Conservation (phyloP, 805 yeast species). For the Yamadazyma akitaensis region DNA sequence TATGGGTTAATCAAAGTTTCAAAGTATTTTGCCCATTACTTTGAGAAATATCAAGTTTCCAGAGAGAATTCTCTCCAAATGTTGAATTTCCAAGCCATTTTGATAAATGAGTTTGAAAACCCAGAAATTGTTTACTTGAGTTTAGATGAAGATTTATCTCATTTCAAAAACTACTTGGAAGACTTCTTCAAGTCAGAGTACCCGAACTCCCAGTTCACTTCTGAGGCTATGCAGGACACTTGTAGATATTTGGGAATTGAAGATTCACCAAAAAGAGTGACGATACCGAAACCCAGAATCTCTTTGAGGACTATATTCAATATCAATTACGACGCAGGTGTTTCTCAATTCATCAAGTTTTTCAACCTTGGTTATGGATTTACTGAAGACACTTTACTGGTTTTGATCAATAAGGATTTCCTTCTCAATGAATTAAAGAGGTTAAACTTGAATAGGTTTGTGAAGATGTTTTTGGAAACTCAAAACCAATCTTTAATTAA, state of each 20-base stretch:
- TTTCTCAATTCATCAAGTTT: conserved; percentile 21
- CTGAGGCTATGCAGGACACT: conserved; percentile 1
- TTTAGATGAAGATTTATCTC: conserved; percentile 20
- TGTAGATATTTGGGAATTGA: conserved; percentile 8
- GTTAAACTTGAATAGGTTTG: conserved; percentile 8
- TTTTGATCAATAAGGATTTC: conserved; percentile 28
- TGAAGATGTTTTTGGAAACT: conserved; percentile 3
- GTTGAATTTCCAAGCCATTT: conserved; percentile 25
- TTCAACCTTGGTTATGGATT: conserved; percentile 33
- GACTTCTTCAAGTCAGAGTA: not conserved
- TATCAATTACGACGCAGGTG: conserved; percentile 25
- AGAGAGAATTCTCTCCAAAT: conserved; percentile 5
- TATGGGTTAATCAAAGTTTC: conserved; percentile 29
- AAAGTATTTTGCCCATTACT: conserved; percentile 18
- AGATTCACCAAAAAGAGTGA: conserved; percentile 10
- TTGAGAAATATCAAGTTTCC: not conserved
- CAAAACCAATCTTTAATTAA: conserved; percentile 4
- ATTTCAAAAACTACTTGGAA: conserved; percentile 15
- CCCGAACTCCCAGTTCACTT: not conserved
- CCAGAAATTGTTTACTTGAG: conserved; percentile 37
- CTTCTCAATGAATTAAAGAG: conserved; percentile 10
- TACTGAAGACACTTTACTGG: conserved; percentile 28
- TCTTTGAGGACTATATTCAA: conserved; percentile 28
- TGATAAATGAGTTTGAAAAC: conserved; percentile 37
- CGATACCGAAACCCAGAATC: conserved; percentile 1